phyloP scores from a whole-genome alignment of 169 alveolate genomes.

The Babesia bovis region DNA sequence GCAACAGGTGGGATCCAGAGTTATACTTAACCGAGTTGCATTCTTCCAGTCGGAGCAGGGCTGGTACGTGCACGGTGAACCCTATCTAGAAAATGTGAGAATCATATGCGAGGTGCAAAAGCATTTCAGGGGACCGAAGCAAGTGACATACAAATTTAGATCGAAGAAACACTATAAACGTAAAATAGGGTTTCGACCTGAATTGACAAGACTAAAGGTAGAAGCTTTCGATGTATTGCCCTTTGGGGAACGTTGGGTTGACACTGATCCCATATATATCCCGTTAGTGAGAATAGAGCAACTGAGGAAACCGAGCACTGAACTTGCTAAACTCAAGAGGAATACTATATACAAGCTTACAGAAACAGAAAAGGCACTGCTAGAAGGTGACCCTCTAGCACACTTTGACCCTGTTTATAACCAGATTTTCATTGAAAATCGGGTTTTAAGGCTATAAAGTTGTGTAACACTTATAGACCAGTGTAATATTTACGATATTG shows the following conservation, averaged over 20 bases:
- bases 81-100: constrained; percentile 80
- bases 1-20: constrained; percentile 75
- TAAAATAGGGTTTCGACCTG: constrained; percentile 77
- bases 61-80: constrained; percentile 74
- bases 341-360: constrained; percentile 53
- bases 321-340: constrained; percentile 54
- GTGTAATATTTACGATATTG: background rate
- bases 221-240: constrained; percentile 62
- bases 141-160: constrained; percentile 73
- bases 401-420: constrained; percentile 69
- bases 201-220: constrained; percentile 73
- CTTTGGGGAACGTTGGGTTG: constrained; percentile 23
- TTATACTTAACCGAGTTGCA: constrained; percentile 73
- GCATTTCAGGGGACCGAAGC: constrained; percentile 84
- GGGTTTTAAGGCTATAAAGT: constrained; percentile 15
- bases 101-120: constrained; percentile 73
- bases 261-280: constrained; percentile 48
- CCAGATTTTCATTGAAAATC: constrained; percentile 19
- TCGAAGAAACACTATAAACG: constrained; percentile 81
- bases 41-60: constrained; percentile 77
- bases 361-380: constrained; percentile 35
- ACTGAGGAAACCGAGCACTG: constrained; percentile 46
- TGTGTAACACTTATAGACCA: background rate
- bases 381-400: constrained; percentile 56
- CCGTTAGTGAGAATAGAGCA: constrained; percentile 53